A percentile compares a stretch with the other conserved stretches of the same genome.
These are phyloP conservation scores for Ulota crispa DNA, from an alignment of 225 moss, liverwort and hornwort genomes.

Conservation along the genomic window DNA sequence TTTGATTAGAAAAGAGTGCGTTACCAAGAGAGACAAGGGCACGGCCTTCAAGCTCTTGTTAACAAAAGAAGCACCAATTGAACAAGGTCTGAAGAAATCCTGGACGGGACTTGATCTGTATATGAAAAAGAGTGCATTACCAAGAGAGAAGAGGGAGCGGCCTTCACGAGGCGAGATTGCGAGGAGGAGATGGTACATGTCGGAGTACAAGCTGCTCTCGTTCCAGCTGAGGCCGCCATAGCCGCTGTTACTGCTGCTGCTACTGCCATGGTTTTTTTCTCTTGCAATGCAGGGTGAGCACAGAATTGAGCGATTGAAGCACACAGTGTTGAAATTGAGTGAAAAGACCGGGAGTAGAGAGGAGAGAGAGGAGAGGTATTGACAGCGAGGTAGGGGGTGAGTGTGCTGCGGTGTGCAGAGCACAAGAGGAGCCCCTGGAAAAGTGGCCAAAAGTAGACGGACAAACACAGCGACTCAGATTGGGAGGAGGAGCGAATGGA, in stretches of 20 bases:
- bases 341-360: neutral
- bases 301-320: neutral
- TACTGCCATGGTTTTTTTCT: neutral
- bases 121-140: slow-evolving; percentile 11
- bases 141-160: slow-evolving; percentile 37
- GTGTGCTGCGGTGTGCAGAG: slow-evolving; percentile 20
- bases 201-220: neutral
- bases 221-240: slow-evolving; percentile 27
- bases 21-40: too few relatives aligned
- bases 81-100: too few relatives aligned
- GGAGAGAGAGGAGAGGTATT: neutral
- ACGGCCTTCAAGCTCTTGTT: too few relatives aligned
- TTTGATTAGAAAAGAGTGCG: too few relatives aligned
- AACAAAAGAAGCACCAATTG: too few relatives aligned
- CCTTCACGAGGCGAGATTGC: slow-evolving; percentile 20
- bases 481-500: slow-evolving; percentile 31
- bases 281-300: neutral
- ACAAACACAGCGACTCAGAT: too few relatives aligned
- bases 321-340: neutral
- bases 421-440: slow-evolving; percentile 14
- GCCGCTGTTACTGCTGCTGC: slow-evolving; percentile 8
- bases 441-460: slow-evolving; percentile 2
- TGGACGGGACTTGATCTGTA: too few relatives aligned
- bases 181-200: neutral
- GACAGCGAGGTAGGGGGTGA: slow-evolving; percentile 16